Evolutionary conservation across 1,139 yeast species (phyloP).

Genomic region (Candida mesenterica): DNA sequence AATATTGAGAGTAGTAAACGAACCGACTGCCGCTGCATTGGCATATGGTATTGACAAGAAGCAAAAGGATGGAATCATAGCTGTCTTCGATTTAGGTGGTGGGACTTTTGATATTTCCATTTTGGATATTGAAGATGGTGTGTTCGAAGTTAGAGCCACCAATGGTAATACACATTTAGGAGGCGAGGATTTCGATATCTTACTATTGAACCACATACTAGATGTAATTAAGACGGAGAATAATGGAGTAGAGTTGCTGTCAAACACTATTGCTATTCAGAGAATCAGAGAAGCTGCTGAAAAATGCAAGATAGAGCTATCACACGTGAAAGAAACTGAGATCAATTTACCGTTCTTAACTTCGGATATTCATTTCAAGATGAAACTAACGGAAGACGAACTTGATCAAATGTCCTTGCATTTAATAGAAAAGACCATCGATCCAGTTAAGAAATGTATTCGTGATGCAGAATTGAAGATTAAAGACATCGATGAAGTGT

Average conservation of each 20-base stretch:
- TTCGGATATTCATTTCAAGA: slow-evolving; percentile 48
- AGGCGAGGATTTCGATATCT: slow-evolving; percentile 76
- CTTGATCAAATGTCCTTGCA: slow-evolving; percentile 62
- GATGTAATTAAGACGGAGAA: slow-evolving; percentile 42
- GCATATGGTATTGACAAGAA: slow-evolving; percentile 67
- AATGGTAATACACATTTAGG: slow-evolving; percentile 84
- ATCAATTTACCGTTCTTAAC: slow-evolving; percentile 65
- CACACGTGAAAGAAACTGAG: slow-evolving; percentile 54
- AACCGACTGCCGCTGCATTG: slow-evolving; percentile 81
- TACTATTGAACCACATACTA: slow-evolving; percentile 54
- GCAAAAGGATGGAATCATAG: slow-evolving; percentile 59
- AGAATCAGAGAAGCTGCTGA: slow-evolving; percentile 74
- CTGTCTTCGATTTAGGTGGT: slow-evolving; percentile 81
- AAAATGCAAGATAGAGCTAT: slow-evolving; percentile 65
- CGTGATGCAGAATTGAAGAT: slow-evolving; percentile 66
- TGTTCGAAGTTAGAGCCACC: slow-evolving; percentile 79
- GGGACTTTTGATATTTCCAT: slow-evolving; percentile 83
- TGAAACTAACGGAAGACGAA: slow-evolving; percentile 58
- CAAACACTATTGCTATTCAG: slow-evolving; percentile 54
- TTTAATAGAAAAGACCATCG: slow-evolving; percentile 59
- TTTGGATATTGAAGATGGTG: slow-evolving; percentile 76
- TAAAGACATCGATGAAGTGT: slow-evolving; percentile 66
- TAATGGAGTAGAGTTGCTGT: slow-evolving; percentile 45
- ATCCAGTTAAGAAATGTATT: slow-evolving; percentile 65
- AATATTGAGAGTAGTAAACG: slow-evolving; percentile 68